Base-by-base conservation (phyloP, 1,139 yeast genomes). In the Debaryomyces robertsiae region DNA sequence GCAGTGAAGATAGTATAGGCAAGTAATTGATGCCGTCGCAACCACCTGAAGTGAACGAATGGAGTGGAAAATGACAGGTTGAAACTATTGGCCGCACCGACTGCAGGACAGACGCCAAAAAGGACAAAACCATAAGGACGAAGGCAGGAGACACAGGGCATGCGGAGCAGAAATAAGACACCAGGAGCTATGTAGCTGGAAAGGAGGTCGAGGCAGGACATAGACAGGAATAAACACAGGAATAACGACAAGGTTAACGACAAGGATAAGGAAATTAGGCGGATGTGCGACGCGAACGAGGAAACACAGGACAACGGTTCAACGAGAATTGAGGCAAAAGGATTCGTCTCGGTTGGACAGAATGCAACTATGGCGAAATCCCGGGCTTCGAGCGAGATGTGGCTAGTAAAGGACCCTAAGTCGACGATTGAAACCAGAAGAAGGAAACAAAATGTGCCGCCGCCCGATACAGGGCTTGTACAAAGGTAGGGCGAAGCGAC, bases 1-100 rank as follows among this genome's bases (percentile, higher is more conserved):
- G 36, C 10, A 25, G 30, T 16, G 36, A 30, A 10, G 36, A 22
- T 6, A 30, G 25, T n/a, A 33, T 33, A 11, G 38, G 46, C 30
- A 51, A 50, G 40, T 43, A 48, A 24, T 45, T 51, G 32, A 36
- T 44, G 3, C 58, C 58, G 3, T 57, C 58, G 9, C 57, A 57
- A 2, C 44, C 48, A 11, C 58, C 58, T 6, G 30, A 29, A 10
- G 41, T 41, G 14, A 54, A 53, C 30, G 53, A 53, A 9, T 54
- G 58, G 58, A 37, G 38, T 11, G 30, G 46, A 17, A 52, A 50
- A 32, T 38, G 39, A 36, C 43, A 46, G 29, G 22, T n/a, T n/a
- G n/a, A n/a, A n/a, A n/a, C n/a, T n/a, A n/a, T n/a, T n/a, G n/a
- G n/a, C n/a, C n/a, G n/a, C n/a, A n/a, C n/a, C n/a, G n/a, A n/a